phyloP scores from a whole-genome alignment of 1,284 basidiomycete species.

The Naganishia sp. region DNA sequence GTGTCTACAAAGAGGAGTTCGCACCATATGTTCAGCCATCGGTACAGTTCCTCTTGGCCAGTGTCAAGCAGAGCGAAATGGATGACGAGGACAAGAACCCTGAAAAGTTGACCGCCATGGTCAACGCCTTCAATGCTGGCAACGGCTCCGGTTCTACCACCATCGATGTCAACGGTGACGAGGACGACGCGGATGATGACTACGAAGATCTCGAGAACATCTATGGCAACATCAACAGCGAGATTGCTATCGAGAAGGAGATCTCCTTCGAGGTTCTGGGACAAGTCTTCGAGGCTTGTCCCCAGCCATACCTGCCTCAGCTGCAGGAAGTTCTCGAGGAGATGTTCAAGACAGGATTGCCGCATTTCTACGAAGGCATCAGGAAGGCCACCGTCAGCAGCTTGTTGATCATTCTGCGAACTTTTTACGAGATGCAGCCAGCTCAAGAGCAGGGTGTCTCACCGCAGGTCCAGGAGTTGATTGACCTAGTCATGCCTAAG shows the following conservation, averaged over 20 bases:
- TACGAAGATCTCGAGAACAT: constrained; percentile 75
- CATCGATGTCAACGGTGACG: constrained; percentile 60
- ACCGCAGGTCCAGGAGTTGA: constrained; percentile 76
- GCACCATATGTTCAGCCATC: constrained; percentile 82
- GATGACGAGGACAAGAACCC: constrained; percentile 59
- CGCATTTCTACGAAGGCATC: constrained; percentile 98
- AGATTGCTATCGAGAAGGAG: constrained; percentile 98
- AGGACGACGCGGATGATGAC: constrained; percentile 74
- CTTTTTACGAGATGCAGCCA: constrained; percentile 86
- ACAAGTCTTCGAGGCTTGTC: constrained; percentile 82
- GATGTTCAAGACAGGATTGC: constrained; percentile 78
- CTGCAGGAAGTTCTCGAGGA: constrained; percentile 63
- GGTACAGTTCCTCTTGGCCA: constrained; percentile 80
- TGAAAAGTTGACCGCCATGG: constrained; percentile 39
- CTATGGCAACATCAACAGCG: constrained; percentile 76
- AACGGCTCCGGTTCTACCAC: constrained; percentile 57
- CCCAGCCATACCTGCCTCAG: constrained; percentile 84
- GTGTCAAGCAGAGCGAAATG: constrained; percentile 72
- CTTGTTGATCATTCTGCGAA: constrained; percentile 84
- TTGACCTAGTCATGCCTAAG: constrained; percentile 71
- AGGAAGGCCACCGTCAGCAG: constrained; percentile 90
- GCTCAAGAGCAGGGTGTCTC: constrained; percentile 77
- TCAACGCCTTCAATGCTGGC: constrained; percentile 58
- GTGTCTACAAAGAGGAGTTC: constrained; percentile 94
- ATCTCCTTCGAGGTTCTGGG: constrained; percentile 97